Evolutionary conservation across 768 basidiomycete species (phyloP), one percentile per base, ranked within the genome.

Genomic region (Calocybe indica): DNA sequence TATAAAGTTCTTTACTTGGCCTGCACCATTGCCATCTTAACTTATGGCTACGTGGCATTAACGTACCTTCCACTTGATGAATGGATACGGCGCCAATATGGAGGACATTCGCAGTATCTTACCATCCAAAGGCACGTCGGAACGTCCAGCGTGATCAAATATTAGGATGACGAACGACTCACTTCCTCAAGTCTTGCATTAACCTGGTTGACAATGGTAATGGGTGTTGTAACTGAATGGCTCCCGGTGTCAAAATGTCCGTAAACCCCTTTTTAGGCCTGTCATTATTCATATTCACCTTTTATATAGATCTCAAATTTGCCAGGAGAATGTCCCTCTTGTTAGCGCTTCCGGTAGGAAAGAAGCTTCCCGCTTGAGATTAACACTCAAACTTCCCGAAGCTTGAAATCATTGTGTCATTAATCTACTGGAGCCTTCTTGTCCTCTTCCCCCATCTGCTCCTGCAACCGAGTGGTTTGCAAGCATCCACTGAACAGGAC

Each of bases 111-210:
- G 40, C 83, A 84, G 60, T 92, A 78, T 58, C 66, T 92, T 46
- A 92, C 90, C 0, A 85, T 90, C 54, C 80, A 88, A 63, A 86
- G 85, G 88, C 82, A 51, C 13, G 74, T 58, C 6, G 22, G 22
- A 33, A 33, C 11, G 10, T 22, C 11, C 28, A 41, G 15, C 40
- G 15, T 28, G 30, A 22, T n/a, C 2, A 31, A 10, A 14, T 35
- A 11, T 9, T 38, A 32, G 22, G 40, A 47, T 30, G 43, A 37
- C 43, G n/a, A 34, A 28, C 38, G 1, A 48, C 10, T 10, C n/a
- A 48, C 10, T 10, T 10, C 14, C 14, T 32, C 1, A 45, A 74
- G 72, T 28, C 63, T 75, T 14, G 59, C 54, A 37, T 45, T 74
- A 6, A 64, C 69, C 9, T 66, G 61, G 45, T 29, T 67, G 15